Conservation (phyloP, 768 basidiomycete species). For the Hericium coralloides region DNA sequence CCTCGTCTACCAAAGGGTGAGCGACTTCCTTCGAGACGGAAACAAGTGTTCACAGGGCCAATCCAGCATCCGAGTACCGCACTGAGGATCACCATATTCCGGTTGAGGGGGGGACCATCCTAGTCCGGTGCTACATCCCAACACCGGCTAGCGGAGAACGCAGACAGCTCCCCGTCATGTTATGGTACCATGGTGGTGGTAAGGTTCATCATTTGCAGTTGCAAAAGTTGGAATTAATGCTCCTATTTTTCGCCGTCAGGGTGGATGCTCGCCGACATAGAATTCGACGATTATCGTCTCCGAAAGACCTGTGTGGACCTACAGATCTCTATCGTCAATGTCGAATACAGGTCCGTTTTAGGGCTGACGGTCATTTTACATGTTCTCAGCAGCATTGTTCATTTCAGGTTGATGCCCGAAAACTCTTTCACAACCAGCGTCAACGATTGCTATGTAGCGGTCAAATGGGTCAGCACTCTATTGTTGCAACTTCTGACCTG, state of each 20-base stretch:
- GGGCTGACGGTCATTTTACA: neutral
- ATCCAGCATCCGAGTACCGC: neutral
- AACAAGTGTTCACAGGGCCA: too few species aligned
- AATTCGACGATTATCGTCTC: conserved; percentile 8
- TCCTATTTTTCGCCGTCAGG: neutral
- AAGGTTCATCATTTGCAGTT: too few species aligned
- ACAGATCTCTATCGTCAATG: conserved; percentile 3
- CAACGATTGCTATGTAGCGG: conserved; percentile 14
- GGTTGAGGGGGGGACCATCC: neutral
- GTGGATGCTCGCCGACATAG: conserved; percentile 6
- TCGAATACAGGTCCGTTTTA: conserved; percentile 5
- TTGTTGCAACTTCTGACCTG: neutral
- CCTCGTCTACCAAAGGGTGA: neutral
- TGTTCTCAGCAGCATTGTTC: neutral
- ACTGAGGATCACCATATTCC: neutral
- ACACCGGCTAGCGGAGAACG: neutral
- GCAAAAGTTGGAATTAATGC: neutral
- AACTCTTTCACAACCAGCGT: conserved; percentile 9
- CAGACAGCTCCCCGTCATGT: neutral
- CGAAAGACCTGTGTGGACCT: conserved; percentile 3
- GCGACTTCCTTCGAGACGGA: too few species aligned
- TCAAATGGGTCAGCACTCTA: conserved; percentile 12
- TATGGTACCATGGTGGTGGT: neutral
- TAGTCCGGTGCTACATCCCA: neutral
- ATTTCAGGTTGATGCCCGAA: conserved; percentile 8